phyloP scores from a whole-genome alignment of 495 filamentous ascomycete species.

The Hypoxylon cercidicola region DNA sequence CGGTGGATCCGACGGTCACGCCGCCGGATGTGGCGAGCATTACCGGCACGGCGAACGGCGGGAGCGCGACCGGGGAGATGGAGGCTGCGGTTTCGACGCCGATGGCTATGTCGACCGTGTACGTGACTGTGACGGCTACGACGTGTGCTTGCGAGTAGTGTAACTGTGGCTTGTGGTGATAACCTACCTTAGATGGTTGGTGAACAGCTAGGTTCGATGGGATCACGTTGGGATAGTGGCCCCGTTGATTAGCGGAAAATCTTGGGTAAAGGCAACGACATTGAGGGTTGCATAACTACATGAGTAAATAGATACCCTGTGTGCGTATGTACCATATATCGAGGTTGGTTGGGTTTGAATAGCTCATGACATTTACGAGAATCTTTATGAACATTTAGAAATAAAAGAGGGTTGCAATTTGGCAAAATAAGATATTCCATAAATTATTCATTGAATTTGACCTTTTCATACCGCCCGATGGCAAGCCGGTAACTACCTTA shows the following conservation, averaged over 20 bases:
- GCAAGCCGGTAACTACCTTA: conserved; percentile 23
- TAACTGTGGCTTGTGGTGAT: too few species aligned
- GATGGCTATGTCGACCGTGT: background rate
- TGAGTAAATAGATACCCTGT: conserved; percentile 1
- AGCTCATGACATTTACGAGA: background rate
- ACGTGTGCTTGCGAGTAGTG: background rate
- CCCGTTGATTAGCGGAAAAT: too few species aligned
- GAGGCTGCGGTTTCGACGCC: background rate
- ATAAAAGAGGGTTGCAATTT: too few species aligned
- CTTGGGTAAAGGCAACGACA: background rate
- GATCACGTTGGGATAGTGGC: background rate
- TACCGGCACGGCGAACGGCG: conserved; percentile 9
- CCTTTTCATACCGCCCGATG: conserved; percentile 16
- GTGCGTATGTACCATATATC: conserved; percentile 2
- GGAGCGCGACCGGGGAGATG: background rate
- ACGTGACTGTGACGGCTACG: conserved; percentile 5
- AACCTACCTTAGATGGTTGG: background rate
- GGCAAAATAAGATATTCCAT: too few species aligned
- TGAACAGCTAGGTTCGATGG: background rate
- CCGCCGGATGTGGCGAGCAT: conserved; percentile 23
- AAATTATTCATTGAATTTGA: background rate
- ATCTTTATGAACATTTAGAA: too few species aligned
- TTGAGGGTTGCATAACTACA: background rate
- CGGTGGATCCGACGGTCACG: conserved; percentile 20
- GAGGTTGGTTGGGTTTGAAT: background rate